Conservation (phyloP, 768 basidiomycete species). For the Pulveroboletus ravenelii region DNA sequence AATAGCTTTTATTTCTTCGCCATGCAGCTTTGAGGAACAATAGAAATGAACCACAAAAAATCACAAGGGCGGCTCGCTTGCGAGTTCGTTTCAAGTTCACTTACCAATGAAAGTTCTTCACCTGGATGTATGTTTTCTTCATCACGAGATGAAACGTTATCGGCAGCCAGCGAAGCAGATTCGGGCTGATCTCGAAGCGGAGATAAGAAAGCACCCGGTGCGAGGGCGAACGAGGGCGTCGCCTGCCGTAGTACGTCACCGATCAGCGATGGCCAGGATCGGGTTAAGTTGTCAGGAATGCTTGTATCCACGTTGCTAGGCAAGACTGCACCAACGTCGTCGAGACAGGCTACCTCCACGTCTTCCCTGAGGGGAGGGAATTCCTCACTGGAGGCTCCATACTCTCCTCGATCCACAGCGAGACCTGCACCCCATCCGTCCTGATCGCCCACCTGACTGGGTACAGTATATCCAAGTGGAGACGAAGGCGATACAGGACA, state of each 20-base stretch:
- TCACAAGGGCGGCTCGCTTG: slow-evolving; percentile 3
- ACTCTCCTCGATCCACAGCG: slow-evolving; percentile 5
- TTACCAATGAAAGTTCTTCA: slow-evolving; percentile 12
- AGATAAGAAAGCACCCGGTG: slow-evolving; percentile 26
- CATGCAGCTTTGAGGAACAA: slow-evolving; percentile 10
- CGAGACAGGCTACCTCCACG: slow-evolving; percentile 6
- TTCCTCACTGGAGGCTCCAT: slow-evolving; percentile 12
- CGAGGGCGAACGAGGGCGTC: slow-evolving; percentile 14
- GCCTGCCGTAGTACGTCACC: slow-evolving; percentile 14
- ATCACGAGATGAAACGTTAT: slow-evolving; percentile 11
- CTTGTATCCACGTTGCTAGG: slow-evolving; percentile 9
- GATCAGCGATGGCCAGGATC: slow-evolving; percentile 7
- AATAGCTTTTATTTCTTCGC: neutral
- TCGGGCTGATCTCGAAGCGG: slow-evolving; percentile 20
- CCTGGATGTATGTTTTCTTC: slow-evolving; percentile 7
- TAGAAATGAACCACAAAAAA: neutral
- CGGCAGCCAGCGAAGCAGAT: slow-evolving; percentile 6
- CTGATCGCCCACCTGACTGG: slow-evolving; percentile 16
- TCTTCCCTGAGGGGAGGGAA: slow-evolving; percentile 5
- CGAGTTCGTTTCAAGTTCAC: slow-evolving; percentile 7
- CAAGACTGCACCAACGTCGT: neutral
- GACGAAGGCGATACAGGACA: neutral
- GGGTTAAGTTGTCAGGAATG: neutral
- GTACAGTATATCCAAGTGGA: neutral
- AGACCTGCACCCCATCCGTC: slow-evolving; percentile 11